These are phyloP conservation scores for Rhizopogon vesiculosus DNA, from an alignment of 768 basidiomycete genomes.

Conservation along the genomic window DNA sequence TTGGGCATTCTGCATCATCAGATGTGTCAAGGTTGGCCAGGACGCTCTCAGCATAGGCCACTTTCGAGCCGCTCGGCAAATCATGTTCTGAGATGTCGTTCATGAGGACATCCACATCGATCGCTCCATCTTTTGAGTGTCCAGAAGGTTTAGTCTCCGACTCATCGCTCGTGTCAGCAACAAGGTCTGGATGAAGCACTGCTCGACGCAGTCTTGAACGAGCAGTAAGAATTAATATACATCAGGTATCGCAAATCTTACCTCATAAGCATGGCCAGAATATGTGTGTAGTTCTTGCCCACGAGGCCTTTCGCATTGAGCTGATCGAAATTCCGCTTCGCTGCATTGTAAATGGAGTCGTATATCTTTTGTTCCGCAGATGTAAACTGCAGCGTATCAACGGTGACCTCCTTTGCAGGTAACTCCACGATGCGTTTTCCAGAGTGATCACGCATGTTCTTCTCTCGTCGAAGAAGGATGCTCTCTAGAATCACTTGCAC, in stretches of 20 bases:
- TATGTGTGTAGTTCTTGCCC: constrained; percentile 79
- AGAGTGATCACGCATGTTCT: constrained; percentile 83
- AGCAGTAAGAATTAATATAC: constrained; percentile 3
- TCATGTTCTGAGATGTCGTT: constrained; percentile 40
- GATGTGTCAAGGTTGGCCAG: constrained; percentile 49
- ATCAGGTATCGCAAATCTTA: constrained; percentile 27
- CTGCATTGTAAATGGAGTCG: constrained; percentile 76
- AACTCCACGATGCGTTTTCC: constrained; percentile 88
- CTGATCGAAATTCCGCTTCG: constrained; percentile 76
- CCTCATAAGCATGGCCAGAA: constrained; percentile 95
- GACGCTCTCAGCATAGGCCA: constrained; percentile 57
- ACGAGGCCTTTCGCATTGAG: constrained; percentile 75
- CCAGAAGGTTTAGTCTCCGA: constrained; percentile 31
- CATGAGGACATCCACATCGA: constrained; percentile 60
- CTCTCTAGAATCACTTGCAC: constrained; percentile 93
- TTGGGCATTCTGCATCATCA: constrained; percentile 69
- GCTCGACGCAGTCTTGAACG: constrained; percentile 74
- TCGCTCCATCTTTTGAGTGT: constrained; percentile 27
- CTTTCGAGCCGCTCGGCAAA: constrained; percentile 25
- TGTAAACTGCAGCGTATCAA: constrained; percentile 80
- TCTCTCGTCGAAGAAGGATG: constrained; percentile 84
- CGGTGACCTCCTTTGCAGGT: constrained; percentile 73
- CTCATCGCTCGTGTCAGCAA: constrained; percentile 50
- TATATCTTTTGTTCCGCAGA: constrained; percentile 82
- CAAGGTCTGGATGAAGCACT: constrained; percentile 86